Evolutionary conservation across 306 rosid species (phyloP).

Genomic region (Abrus pulchellus): DNA sequence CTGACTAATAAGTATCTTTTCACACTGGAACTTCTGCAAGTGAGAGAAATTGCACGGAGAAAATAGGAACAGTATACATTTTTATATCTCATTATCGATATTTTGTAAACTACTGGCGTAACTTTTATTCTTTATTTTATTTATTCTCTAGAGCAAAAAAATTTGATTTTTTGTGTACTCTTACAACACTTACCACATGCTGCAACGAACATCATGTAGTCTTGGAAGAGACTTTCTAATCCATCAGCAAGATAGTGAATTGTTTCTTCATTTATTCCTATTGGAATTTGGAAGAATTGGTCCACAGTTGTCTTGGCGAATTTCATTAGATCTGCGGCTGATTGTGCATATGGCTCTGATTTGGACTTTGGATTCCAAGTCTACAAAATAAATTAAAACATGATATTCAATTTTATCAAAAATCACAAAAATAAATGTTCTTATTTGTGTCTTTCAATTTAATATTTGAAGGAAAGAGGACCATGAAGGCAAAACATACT

Average conservation of each 20-base stretch:
- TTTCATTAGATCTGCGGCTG: conserved; percentile 74
- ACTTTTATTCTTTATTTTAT: not conserved
- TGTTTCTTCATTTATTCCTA: conserved; percentile 76
- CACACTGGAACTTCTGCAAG: not conserved
- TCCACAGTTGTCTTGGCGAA: conserved; percentile 66
- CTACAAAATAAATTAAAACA: conserved; percentile 53
- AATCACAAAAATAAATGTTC: not conserved
- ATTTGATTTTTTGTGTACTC: not conserved
- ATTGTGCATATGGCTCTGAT: conserved; percentile 78
- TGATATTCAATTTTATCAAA: not conserved
- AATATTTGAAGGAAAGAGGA: not conserved
- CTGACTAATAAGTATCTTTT: not conserved
- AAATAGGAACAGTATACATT: not conserved
- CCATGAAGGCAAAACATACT: conserved; percentile 54
- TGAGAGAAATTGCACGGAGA: not conserved
- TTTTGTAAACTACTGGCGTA: not conserved
- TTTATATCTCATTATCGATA: not conserved
- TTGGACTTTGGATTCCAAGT: conserved; percentile 99
- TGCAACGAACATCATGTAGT: conserved; percentile 74
- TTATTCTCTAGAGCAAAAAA: conserved; percentile 6
- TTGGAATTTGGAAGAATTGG: conserved; percentile 79
- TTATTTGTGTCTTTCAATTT: not conserved
- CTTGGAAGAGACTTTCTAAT: conserved; percentile 70
- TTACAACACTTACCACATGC: conserved; percentile 73
- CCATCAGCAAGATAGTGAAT: conserved; percentile 84